Evolutionary conservation across 257 asterid genomes (phyloP).

Genomic region (Apocynum venetum): DNA sequence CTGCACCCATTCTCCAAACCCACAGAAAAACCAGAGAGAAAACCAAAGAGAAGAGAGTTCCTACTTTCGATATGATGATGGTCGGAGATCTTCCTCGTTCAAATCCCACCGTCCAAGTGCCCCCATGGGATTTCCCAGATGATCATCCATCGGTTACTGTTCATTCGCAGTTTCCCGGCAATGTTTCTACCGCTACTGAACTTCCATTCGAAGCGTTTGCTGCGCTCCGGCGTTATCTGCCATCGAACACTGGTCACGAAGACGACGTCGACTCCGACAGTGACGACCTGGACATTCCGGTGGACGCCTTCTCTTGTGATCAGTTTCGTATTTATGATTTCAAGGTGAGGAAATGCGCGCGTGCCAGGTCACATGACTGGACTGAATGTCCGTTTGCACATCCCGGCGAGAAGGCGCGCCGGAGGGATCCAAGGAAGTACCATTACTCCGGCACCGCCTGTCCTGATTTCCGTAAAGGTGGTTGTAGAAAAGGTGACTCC

Average conservation of each 20-base stretch:
- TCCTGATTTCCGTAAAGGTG: conserved; percentile 69
- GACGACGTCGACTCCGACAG: conserved; percentile 29
- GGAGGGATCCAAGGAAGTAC: conserved; percentile 71
- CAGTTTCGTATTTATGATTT: conserved; percentile 84
- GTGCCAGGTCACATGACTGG: conserved; percentile 88
- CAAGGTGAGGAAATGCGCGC: conserved; percentile 65
- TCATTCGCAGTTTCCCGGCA: conserved; percentile 35
- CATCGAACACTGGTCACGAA: conserved; percentile 38
- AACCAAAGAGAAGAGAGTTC: not conserved
- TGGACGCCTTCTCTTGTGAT: conserved; percentile 76
- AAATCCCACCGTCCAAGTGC: conserved; percentile 72
- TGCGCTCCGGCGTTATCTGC: conserved; percentile 65
- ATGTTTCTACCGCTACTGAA: conserved; percentile 17
- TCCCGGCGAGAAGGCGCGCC: conserved; percentile 92
- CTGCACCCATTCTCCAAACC: not conserved
- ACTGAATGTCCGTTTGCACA: conserved; percentile 90
- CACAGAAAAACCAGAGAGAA: not conserved
- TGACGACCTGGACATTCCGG: conserved; percentile 61
- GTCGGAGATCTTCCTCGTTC: conserved; percentile 45
- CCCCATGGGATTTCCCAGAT: conserved; percentile 47
- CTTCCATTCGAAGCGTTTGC: conserved; percentile 32
- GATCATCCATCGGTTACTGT: conserved; percentile 47
- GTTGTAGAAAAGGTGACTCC: conserved; percentile 64
- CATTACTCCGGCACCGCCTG: conserved; percentile 73
- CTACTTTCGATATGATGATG: conserved; percentile 23